Evolutionary conservation across 208 protist genomes (phyloP), one percentile per base, ranked within the genome.

Genomic region (Acanthamoeba quina): DNA sequence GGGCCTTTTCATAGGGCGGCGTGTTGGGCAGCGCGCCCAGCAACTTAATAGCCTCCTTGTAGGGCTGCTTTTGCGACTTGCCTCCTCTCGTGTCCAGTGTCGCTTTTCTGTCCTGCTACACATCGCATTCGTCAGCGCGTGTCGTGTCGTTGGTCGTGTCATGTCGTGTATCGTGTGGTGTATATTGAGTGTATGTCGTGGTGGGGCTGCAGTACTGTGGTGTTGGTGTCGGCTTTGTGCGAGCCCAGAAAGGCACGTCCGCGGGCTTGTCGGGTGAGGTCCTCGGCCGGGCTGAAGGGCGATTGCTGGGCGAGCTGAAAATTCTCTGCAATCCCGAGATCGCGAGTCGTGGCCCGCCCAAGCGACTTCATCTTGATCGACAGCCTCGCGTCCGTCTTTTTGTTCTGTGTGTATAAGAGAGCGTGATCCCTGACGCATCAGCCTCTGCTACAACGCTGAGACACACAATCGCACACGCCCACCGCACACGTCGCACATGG

Each of bases 351-450:
- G 10, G 78, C 78, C 10, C 49, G 49, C 6, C 49, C 47, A 19
- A 86, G 78, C 10, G 78, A 54, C 78, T 86, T 86, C 78, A 86
- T 54, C 78, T 86, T 86, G 49, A 86, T 41, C 15, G 49, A 54
- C 49, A 86, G 52, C 78, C 29, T 86, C 19, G 78, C 78, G 49
- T 86, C 78, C 15, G 31, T 62, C 49, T 86, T 86, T 29, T 86
- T 86, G 78, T 86, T 54, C 78, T 86, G 52, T 31, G 26, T 10
- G 10, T 5, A 29, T 26, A 6, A 29, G 10, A 29, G 19, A 6
- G n/a, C 24, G 24, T n/a, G n/a, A n/a, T n/a, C n/a, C n/a, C n/a
- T n/a, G n/a, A n/a, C n/a, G n/a, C n/a, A n/a, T n/a, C n/a, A n/a
- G n/a, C n/a, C n/a, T n/a, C 41, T 44, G 41, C 41, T 4, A 44